Evolutionary conservation across 148 eudicot species (phyloP), one percentile per base, ranked within the genome.

Genomic region (Dysphania ambrosioides): DNA sequence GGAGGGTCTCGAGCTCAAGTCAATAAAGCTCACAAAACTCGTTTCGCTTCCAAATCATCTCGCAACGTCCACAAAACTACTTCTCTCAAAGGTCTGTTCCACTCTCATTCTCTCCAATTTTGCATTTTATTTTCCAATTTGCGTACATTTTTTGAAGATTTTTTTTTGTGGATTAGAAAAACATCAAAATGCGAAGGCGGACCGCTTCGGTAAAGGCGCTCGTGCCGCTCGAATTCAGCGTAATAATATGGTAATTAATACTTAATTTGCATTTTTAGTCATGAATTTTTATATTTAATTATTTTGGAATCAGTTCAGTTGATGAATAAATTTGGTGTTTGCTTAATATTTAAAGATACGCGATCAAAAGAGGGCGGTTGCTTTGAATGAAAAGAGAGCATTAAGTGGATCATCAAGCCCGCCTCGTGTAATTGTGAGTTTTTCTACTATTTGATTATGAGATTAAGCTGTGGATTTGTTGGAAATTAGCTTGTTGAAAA

Each of bases 11-110:
- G 97, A 61, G 82, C 81, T 75, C 99, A 95, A 80, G 77, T 83
- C 0, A 95, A 95, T 78, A 95, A 95, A 77, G 34, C 92, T 9
- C 99, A 92, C 31, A 95, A 95, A 67, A 85, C 97, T 72, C 87
- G 94, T 8, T 95, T 92, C 70, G 82, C 97, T 57, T 95, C 99
- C 11, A 95, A 95, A 82, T 89, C 99, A 0, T 83, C 97, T 73
- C 96, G 96, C 56, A 87, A 89, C 68, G 60, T 86, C 63, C 97
- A 95, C 84, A 95, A 85, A 81, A 78, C 88, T n/a, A n/a, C n/a
- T 7, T 85, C 91, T 70, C 78, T 80, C 32, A 84, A 88, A 89
- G 98, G 98, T 91, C 57, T 9, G 4, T 0, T 38, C 26, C 12
- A 7, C 24, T 26, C 26, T n/a, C 15, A 36, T n/a, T n/a, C n/a